Evolutionary conservation across 164 flowering plant species (phyloP), one percentile per base, ranked within the genome.

Genomic region (Piper betle): DNA sequence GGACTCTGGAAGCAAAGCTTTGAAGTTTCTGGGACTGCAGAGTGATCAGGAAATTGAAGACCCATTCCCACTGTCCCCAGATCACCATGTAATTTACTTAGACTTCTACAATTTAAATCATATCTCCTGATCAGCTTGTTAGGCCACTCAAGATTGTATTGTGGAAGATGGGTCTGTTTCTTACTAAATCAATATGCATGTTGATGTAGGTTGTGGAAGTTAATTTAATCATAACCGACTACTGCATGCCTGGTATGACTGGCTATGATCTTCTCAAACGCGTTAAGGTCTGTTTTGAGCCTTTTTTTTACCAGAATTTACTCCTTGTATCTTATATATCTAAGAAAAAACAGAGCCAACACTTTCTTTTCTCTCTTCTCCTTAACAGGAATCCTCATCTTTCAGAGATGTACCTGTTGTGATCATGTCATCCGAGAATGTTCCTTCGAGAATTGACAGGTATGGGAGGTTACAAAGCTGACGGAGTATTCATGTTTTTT

Each of bases 391-490:
- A n/a, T n/a, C n/a, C n/a, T n/a, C n/a, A n/a, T n/a, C n/a, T n/a
- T 63, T 84, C 54, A 86, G 75, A 73, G 75, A 88, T 70, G 86
- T 91, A 63, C 97, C 97, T 13, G 91, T 91, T 9, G 93, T 91
- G 39, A 81, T 91, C 56, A 91, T 91, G 97, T 91, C 97, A 52
- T 91, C 97, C 59, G 96, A 91, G 75, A 84, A 91, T 74, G 88
- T 81, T 42, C 91, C 91, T 59, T 79, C 93, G 61, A 82, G 93
- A 55, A 88, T 91, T 70, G 83, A 54, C 75, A 86, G 92, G 97
- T 90, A 73, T 76, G 60, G 63, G 39, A 9, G 18, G n/a, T n/a
- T n/a, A n/a, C n/a, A n/a, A n/a, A n/a, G n/a, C n/a, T n/a, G n/a
- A n/a, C n/a, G n/a, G n/a, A n/a, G n/a, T n/a, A n/a, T n/a, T n/a